Conservation (phyloP, 2,329 filamentous ascomycete genomes). For the Venturia carpophila region DNA sequence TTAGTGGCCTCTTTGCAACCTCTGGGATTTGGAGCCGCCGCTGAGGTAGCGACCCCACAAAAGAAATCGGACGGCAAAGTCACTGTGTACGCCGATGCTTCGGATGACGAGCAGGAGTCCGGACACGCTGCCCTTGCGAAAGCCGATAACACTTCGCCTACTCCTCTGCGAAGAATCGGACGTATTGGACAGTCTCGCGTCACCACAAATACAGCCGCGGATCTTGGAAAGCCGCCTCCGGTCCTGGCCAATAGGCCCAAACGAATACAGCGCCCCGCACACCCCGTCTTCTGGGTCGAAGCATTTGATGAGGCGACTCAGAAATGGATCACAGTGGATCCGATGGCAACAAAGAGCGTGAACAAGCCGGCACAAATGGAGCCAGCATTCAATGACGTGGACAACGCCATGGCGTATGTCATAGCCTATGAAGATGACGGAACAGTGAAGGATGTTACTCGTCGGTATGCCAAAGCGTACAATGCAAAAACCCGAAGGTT, state of each 20-base stretch:
- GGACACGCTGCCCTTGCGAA: background rate
- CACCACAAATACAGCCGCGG: constrained; percentile 14
- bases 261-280: constrained; percentile 52
- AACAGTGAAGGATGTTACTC: constrained; percentile 74
- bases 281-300: constrained; percentile 92
- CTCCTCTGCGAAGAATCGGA: constrained; percentile 9
- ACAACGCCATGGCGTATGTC: constrained; percentile 75
- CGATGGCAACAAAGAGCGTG: constrained; percentile 71
- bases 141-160: background rate
- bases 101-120: constrained; percentile 19
- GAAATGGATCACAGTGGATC: constrained; percentile 86
- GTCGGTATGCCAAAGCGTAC: constrained; percentile 78
- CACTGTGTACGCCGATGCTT: constrained; percentile 29
- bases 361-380: constrained; percentile 71
- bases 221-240: constrained; percentile 19
- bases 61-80: constrained; percentile 30
- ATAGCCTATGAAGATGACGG: constrained; percentile 78
- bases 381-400: constrained; percentile 67
- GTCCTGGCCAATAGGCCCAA: constrained; percentile 20
- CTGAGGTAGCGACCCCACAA: constrained; percentile 31
- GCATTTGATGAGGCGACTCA: constrained; percentile 77
- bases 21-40: constrained; percentile 55
- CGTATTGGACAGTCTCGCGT: constrained; percentile 13
- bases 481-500: constrained; percentile 79
- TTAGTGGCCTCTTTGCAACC: constrained; percentile 87